Base-by-base conservation (phyloP, 2,329 filamentous ascomycete species). In the Hymenoscyphus infarciens region DNA sequence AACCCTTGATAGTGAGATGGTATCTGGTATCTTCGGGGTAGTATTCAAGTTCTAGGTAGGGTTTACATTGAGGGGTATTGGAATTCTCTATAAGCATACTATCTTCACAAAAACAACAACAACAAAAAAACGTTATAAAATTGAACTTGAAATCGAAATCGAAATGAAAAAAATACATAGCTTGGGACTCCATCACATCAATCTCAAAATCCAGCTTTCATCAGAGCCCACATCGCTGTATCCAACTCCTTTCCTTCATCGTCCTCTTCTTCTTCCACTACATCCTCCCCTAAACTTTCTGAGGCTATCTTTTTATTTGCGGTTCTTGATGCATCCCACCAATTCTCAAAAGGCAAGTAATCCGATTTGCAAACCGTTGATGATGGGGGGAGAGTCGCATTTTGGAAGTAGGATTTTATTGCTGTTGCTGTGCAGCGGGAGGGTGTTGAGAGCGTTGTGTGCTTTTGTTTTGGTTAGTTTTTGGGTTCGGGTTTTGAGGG, bases 281-380 rank as follows among this genome's bases (percentile, higher is more conserved):
- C 31, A 8, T 6, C 10, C 31, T 33, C 31, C 31, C 16, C 7
- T 2, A 8, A 11, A 25, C 4, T 13, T 6, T 35, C 7, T 2
- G 19, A 10, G 19, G 2, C 19, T 6, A 11, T 22, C 10, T 22
- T 10, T 11, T 49, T n/a, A 2, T 11, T 49, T 5, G 42, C 22
- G 19, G 19, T 1, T 22, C 11, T 49, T 10, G 52, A 16, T 4
- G 29, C 52, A 33, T 55, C 52, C 25, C 29, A 55, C 63, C 63
- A 68, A 2, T 59, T 60, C 7, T 66, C 61, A 29, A 83, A 83
- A 0, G 81, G 79, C 0, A 71, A 66, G 29, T 75, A 71, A 64
- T 83, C 79, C 0, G 76, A 74, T 33, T 79, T 75, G 64, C 83
- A 86, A 16, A 78, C 70, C 0, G 79, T 79, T 1, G 77, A 77